phyloP scores from a whole-genome alignment of 768 basidiomycete species.

The Pleurotus tuoliensis region DNA sequence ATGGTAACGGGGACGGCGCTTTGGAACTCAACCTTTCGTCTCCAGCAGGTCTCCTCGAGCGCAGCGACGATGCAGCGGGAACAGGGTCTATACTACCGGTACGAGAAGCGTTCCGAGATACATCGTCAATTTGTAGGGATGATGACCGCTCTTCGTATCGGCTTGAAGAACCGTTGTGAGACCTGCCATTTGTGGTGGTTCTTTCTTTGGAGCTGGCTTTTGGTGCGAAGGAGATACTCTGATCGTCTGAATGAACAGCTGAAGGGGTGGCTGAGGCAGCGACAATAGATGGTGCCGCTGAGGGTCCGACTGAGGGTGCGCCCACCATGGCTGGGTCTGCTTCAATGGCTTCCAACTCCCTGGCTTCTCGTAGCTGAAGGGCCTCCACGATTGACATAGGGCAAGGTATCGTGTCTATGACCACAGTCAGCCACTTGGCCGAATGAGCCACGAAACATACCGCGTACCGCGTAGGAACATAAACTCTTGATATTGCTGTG shows the following conservation, averaged over 20 bases:
- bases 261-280: conserved; percentile 15
- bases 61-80: not conserved
- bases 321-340: conserved; percentile 50
- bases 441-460: not conserved
- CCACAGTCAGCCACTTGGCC: conserved; percentile 6
- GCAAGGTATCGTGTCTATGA: conserved; percentile 61
- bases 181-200: conserved; percentile 29
- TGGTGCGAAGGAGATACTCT: conserved; percentile 11
- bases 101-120: not conserved
- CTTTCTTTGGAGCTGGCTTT: conserved; percentile 21
- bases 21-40: not conserved
- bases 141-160: conserved; percentile 14
- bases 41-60: not conserved
- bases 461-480: conserved; percentile 63
- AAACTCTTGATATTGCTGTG: conserved; percentile 62
- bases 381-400: conserved; percentile 60
- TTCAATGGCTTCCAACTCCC: conserved; percentile 53
- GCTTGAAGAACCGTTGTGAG: conserved; percentile 22
- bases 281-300: conserved; percentile 17
- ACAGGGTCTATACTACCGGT: conserved; percentile 1
- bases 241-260: conserved; percentile 8
- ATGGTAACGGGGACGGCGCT: not conserved
- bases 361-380: conserved; percentile 47
- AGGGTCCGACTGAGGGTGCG: conserved; percentile 23
- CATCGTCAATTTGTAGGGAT: not conserved